Conservation (phyloP, 2,329 filamentous ascomycete species). For the Neophaeococcomyces aloes region DNA sequence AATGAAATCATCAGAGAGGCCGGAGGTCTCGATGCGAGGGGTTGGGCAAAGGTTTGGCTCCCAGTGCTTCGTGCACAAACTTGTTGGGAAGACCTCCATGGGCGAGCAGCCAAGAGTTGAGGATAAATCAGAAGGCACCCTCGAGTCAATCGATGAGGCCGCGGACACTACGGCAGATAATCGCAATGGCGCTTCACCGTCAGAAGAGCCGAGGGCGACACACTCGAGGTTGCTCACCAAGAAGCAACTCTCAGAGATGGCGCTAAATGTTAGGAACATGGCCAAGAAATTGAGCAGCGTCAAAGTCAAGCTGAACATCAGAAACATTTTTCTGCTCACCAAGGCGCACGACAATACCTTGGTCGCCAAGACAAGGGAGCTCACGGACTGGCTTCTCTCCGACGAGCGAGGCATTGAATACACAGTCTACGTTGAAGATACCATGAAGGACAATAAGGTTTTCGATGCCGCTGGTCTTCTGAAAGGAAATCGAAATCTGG, state of each 20-base stretch:
- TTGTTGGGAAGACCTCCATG: conserved; percentile 37
- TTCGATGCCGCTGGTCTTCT: conserved; percentile 66
- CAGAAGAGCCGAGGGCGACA: conserved; percentile 32
- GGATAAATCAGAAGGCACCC: conserved; percentile 10
- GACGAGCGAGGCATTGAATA: conserved; percentile 58
- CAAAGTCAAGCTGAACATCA: conserved; percentile 68
- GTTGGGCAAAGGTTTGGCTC: conserved; percentile 36
- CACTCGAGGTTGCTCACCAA: conserved; percentile 78
- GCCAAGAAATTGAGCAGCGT: conserved; percentile 78
- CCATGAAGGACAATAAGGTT: conserved; percentile 55
- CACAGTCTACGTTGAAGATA: conserved; percentile 71
- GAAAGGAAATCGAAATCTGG: conserved; percentile 46
- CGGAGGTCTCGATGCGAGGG: conserved; percentile 7
- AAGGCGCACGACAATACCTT: conserved; percentile 82
- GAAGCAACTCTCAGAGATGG: conserved; percentile 92
- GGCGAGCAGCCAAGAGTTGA: conserved; percentile 17
- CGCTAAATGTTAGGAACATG: conserved; percentile 84
- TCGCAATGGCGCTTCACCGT: conserved; percentile 8
- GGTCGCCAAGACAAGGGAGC: conserved; percentile 63
- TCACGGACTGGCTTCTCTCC: conserved; percentile 71
- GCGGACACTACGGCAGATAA: conserved; percentile 3
- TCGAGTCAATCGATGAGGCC: conserved; percentile 18
- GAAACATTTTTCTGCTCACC: conserved; percentile 75
- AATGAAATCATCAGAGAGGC: conserved; percentile 32
- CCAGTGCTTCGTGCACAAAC: conserved; percentile 51